phyloP scores from a whole-genome alignment of 768 basidiomycete species.

The Strobilomyces confusus region DNA sequence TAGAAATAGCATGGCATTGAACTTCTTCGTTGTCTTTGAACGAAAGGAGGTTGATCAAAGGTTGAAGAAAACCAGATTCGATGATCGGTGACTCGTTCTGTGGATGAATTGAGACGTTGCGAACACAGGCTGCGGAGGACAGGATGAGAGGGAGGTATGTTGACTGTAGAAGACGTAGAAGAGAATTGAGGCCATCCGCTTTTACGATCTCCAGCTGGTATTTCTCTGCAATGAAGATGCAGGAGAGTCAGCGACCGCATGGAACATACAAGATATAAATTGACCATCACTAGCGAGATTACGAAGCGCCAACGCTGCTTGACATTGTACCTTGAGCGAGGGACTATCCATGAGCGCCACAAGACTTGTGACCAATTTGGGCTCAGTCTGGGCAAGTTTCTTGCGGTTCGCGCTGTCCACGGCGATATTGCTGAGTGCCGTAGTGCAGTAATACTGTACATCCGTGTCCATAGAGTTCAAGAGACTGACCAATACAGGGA shows the following conservation, averaged over 20 bases:
- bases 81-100: conserved; percentile 99
- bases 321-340: conserved; percentile 97
- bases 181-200: conserved; percentile 85
- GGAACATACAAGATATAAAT: conserved; percentile 14
- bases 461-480: conserved; percentile 98
- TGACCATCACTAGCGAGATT: conserved; percentile 96
- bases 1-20: conserved; percentile 98
- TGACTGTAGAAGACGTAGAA: conserved; percentile 92
- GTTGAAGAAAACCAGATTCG: conserved; percentile 95
- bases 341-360: conserved; percentile 96
- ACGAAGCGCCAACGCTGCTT: conserved; percentile 91
- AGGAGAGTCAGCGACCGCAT: conserved; percentile 1
- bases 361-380: conserved; percentile 89
- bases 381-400: conserved; percentile 91
- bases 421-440: conserved; percentile 96
- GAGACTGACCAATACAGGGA: conserved; percentile 92
- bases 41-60: conserved; percentile 90
- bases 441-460: conserved; percentile 99
- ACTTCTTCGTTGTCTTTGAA: conserved; percentile 99
- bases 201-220: conserved; percentile 99
- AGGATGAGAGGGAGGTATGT: conserved; percentile 97
- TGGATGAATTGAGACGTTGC: conserved; percentile 98
- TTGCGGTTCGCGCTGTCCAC: conserved; percentile 95
- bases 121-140: conserved; percentile 96
- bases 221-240: conserved; percentile 60